A percentile compares a stretch with the other conserved stretches of the same genome.
These are phyloP conservation scores for Aspergillus cejpii DNA, from an alignment of 2,329 filamentous ascomycete genomes.

Conservation along the genomic window DNA sequence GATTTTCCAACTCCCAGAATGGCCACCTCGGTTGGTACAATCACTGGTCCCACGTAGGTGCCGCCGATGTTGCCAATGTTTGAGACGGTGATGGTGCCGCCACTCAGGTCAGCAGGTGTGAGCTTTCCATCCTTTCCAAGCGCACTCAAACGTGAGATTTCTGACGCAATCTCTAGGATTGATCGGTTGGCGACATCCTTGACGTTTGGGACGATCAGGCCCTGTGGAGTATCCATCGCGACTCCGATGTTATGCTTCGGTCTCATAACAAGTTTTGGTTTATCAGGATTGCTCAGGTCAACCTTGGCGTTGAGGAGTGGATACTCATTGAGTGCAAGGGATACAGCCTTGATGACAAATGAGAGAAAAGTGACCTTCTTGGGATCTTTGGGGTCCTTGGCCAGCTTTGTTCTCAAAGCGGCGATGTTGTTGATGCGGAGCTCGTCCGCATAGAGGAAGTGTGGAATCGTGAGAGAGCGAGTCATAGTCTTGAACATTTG, in stretches of 20 bases:
- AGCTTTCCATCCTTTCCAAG: conserved; percentile 72
- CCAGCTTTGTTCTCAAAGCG: conserved; percentile 66
- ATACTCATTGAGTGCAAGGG: conserved; percentile 70
- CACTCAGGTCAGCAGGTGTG: conserved; percentile 64
- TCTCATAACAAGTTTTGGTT: conserved; percentile 70
- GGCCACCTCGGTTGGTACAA: conserved; percentile 83
- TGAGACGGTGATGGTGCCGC: conserved; percentile 89
- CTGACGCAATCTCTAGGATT: conserved; percentile 68
- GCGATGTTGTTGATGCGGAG: conserved; percentile 73
- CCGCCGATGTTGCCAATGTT: conserved; percentile 96
- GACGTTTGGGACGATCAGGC: conserved; percentile 86
- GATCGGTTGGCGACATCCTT: conserved; percentile 72
- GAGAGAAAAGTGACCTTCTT: conserved; percentile 80
- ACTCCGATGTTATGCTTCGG: conserved; percentile 90
- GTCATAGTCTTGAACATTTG: conserved; percentile 99
- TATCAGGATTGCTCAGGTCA: conserved; percentile 55
- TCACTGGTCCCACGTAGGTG: conserved; percentile 82
- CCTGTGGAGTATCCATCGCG: conserved; percentile 86
- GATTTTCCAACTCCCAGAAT: conserved; percentile 84
- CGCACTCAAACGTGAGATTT: conserved; percentile 65
- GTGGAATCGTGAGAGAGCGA: conserved; percentile 78
- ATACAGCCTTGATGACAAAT: conserved; percentile 94
- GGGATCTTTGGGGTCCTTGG: conserved; percentile 48
- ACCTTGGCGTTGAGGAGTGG: conserved; percentile 84
- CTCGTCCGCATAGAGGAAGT: conserved; percentile 92